Percentiles rank a stretch among this genome's conserved stretches.
phyloP scores from a whole-genome alignment of 192 early-diverging fungal species.

The Backusella liffmaniae region DNA sequence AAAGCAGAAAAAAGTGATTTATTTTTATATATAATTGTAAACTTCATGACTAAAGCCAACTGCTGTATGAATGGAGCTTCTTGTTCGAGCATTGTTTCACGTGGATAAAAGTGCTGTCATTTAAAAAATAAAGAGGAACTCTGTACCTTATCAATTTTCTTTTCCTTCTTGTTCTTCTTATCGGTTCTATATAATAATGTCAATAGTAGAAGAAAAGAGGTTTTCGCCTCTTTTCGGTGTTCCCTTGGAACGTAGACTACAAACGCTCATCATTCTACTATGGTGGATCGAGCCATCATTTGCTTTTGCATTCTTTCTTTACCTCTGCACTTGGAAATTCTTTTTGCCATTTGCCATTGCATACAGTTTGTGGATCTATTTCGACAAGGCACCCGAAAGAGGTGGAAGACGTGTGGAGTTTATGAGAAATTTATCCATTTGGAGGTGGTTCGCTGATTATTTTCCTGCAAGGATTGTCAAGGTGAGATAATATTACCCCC shows the following conservation, averaged over 20 bases:
- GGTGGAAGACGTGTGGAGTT: constrained; percentile 66
- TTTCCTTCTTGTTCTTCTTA: not conserved
- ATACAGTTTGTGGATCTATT: constrained; percentile 74
- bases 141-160: not conserved
- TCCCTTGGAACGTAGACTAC: constrained; percentile 63
- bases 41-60: not conserved
- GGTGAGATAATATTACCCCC: constrained; percentile 24
- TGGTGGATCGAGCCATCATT: constrained; percentile 53
- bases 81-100: not conserved
- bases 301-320: constrained; percentile 48
- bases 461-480: constrained; percentile 79
- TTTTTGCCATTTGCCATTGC: constrained; percentile 60
- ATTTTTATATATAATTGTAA: too few relatives aligned
- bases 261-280: constrained; percentile 59
- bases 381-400: constrained; percentile 75
- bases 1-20: not conserved
- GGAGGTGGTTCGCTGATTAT: constrained; percentile 77
- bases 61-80: not conserved
- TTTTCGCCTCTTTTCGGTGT: constrained; percentile 8
- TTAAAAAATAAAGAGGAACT: not conserved
- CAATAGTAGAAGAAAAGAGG: not conserved
- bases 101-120: not conserved
- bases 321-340: constrained; percentile 47
- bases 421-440: constrained; percentile 56
- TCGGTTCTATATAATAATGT: not conserved